Conservation (phyloP, 805 yeast genomes). For the Cyberlindnera subsufficiens region DNA sequence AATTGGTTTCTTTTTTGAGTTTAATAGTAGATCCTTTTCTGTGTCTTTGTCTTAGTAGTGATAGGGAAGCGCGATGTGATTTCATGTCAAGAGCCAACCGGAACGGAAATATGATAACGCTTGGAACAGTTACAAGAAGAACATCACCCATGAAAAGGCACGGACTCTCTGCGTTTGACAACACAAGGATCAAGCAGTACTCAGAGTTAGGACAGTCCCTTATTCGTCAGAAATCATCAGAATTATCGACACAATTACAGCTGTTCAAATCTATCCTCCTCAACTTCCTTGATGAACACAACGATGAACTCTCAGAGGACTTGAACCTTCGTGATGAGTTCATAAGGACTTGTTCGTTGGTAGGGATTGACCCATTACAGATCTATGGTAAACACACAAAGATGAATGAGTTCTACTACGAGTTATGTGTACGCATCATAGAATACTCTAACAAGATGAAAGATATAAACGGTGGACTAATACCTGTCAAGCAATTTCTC, state of each 20-base stretch:
- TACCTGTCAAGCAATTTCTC: slow-evolving; percentile 52
- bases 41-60: too few relatives aligned
- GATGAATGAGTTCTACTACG: slow-evolving; percentile 51
- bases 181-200: slow-evolving; percentile 9
- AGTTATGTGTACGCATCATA: slow-evolving; percentile 66
- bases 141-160: slow-evolving; percentile 30
- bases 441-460: slow-evolving; percentile 69
- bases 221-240: slow-evolving; percentile 47
- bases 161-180: slow-evolving; percentile 44
- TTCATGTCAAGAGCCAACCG: too few relatives aligned
- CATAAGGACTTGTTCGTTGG: slow-evolving; percentile 66
- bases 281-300: slow-evolving; percentile 71
- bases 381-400: slow-evolving; percentile 26
- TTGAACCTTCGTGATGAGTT: slow-evolving; percentile 65
- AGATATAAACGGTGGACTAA: slow-evolving; percentile 76
- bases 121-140: too few relatives aligned
- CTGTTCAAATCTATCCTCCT: slow-evolving; percentile 74
- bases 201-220: slow-evolving; percentile 20
- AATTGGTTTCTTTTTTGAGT: neutral
- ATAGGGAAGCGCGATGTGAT: too few relatives aligned
- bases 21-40: neutral
- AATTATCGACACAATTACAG: slow-evolving; percentile 62
- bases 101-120: too few relatives aligned
- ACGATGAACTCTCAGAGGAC: slow-evolving; percentile 57
- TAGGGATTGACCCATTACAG: slow-evolving; percentile 78